Evolutionary conservation across 139 green algal species (phyloP).

Genomic region (Ulvella scutata): DNA sequence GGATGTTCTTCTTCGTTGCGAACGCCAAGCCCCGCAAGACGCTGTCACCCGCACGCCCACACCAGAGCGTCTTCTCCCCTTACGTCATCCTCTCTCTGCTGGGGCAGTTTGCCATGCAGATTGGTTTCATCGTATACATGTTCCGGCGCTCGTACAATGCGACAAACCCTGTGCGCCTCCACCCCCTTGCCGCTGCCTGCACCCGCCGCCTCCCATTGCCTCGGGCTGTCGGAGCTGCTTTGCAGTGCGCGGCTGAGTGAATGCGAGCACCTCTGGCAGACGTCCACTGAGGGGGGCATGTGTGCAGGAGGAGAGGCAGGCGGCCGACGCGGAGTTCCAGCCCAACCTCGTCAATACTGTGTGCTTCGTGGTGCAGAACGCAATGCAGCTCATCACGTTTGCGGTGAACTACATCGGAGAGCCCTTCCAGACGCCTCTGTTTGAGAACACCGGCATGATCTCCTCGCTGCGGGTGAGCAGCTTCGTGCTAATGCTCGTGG

Average conservation of each 20-base stretch:
- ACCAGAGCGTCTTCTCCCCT: constrained; percentile 76
- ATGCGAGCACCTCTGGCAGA: no score
- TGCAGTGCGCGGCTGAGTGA: no score
- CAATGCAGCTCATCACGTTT: constrained; percentile 76
- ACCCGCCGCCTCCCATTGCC: neutral
- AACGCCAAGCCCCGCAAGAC: constrained; percentile 63
- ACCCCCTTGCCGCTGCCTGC: constrained; percentile 5
- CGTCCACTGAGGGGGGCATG: no score
- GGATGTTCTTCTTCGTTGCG: constrained; percentile 91
- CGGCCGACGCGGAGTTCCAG: constrained; percentile 69
- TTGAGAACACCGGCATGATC: constrained; percentile 51
- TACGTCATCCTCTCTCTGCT: constrained; percentile 90
- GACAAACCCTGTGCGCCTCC: constrained; percentile 28
- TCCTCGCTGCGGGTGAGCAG: constrained; percentile 17
- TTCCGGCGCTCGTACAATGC: constrained; percentile 31
- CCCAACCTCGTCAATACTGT: constrained; percentile 97
- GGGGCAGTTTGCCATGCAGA: constrained; percentile 77
- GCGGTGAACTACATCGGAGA: constrained; percentile 89
- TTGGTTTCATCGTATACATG: constrained; percentile 60
- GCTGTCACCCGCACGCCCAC: constrained; percentile 68
- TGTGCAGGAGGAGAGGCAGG: constrained; percentile 47
- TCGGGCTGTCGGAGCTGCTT: constrained; percentile 20
- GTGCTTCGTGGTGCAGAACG: constrained; percentile 76
- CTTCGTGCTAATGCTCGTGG: constrained; percentile 24
- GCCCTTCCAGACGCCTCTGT: constrained; percentile 76